These are phyloP conservation scores for Pseudocercospora cruenta DNA, from an alignment of 2,329 filamentous ascomycete species.

Conservation along the genomic window DNA sequence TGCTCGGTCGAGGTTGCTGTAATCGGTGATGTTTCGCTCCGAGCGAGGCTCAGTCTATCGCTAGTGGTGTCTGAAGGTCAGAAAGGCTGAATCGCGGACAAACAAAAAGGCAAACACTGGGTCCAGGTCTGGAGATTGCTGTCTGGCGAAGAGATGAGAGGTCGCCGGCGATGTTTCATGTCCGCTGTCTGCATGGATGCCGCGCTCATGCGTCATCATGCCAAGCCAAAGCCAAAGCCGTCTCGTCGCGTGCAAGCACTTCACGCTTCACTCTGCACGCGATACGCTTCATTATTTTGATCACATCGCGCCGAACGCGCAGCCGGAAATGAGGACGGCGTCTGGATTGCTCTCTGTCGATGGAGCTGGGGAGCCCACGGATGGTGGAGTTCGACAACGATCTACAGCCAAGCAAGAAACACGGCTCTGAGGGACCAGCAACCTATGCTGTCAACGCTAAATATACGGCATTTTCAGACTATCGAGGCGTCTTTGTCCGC, in stretches of 20 bases:
- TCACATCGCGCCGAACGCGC: background rate
- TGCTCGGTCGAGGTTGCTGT: background rate
- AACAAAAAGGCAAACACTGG: background rate
- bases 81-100: background rate
- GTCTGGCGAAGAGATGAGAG: conserved; percentile 8
- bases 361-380: conserved; percentile 19
- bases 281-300: background rate
- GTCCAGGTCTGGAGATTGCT: conserved; percentile 3
- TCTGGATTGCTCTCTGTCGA: background rate
- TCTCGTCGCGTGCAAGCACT: background rate
- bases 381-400: conserved; percentile 1
- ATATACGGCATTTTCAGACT: conserved; percentile 27
- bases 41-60: background rate
- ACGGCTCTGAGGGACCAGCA: background rate
- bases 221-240: background rate
- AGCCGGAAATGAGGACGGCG: background rate
- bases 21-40: background rate
- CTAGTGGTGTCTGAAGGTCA: background rate
- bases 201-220: background rate
- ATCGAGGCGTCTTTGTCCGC: conserved; percentile 22
- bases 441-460: conserved; percentile 25
- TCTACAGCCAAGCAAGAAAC: background rate
- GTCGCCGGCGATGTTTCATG: background rate
- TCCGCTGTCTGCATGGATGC: background rate
- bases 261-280: background rate